Conservation (phyloP, 23 red algal species). For the Gracilaria vermiculophylla region DNA sequence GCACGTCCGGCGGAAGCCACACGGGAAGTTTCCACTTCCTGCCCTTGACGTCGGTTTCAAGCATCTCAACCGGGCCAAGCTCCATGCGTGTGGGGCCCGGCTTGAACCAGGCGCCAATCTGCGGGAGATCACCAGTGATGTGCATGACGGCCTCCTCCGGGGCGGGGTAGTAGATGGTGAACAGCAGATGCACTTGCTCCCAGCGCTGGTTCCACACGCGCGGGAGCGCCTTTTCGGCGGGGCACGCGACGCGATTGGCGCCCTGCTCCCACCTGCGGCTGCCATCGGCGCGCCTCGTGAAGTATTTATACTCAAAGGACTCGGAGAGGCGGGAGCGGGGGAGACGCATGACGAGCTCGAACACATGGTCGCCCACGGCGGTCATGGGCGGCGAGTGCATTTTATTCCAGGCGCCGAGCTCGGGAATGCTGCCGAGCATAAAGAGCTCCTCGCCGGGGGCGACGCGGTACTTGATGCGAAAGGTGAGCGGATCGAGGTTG, state of each 20-base stretch:
- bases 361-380: neutral
- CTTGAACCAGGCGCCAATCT: constrained; percentile 82
- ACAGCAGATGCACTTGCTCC: constrained; percentile 52
- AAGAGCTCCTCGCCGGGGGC: constrained; percentile 21
- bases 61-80: constrained; percentile 57
- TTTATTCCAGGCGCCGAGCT: constrained; percentile 50
- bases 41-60: constrained; percentile 88
- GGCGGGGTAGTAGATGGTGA: constrained; percentile 82
- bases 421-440: constrained; percentile 42
- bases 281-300: constrained; percentile 43
- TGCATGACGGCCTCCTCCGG: constrained; percentile 47
- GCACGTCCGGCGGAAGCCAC: constrained; percentile 3
- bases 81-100: constrained; percentile 78
- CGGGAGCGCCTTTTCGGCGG: neutral
- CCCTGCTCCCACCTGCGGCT: constrained; percentile 61
- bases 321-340: neutral
- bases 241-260: constrained; percentile 41
- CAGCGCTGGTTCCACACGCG: constrained; percentile 60
- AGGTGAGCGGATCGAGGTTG: neutral
- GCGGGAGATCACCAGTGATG: constrained; percentile 74
- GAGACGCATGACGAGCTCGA: constrained; percentile 29
- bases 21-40: constrained; percentile 70
- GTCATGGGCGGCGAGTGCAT: constrained; percentile 28
- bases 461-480: constrained; percentile 48
- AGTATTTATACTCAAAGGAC: constrained; percentile 81